A percentile compares a stretch with the other conserved stretches of the same genome.
Evolutionary conservation across 2,329 filamentous ascomycete species (phyloP).

Genomic region (Penicillium olsonii): DNA sequence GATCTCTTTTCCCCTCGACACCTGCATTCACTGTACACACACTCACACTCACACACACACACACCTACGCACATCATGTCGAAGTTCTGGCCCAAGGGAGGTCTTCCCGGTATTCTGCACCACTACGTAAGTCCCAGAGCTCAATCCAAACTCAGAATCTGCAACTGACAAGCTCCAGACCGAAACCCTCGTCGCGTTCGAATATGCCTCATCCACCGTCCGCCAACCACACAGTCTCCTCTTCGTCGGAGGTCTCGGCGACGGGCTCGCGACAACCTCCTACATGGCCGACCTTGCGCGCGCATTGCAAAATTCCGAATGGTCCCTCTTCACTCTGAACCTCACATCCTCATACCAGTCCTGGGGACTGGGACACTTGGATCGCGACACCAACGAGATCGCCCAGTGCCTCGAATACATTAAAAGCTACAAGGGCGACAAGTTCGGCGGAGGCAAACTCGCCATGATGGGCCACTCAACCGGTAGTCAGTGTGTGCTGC

Average conservation of each 20-base stretch:
- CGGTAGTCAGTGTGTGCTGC: constrained; percentile 68
- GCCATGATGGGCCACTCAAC: constrained; percentile 70
- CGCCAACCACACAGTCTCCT: constrained; percentile 52
- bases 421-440: constrained; percentile 35
- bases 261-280: constrained; percentile 57
- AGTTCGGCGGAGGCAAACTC: constrained; percentile 48
- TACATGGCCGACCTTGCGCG: constrained; percentile 55
- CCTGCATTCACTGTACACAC: not conserved
- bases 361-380: constrained; percentile 57
- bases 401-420: constrained; percentile 55
- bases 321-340: constrained; percentile 56
- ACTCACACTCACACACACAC: not conserved
- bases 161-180: constrained; percentile 24
- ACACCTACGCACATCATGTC: constrained; percentile 26
- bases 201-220: constrained; percentile 34
- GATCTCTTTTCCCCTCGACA: not conserved
- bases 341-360: constrained; percentile 55
- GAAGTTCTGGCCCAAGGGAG: constrained; percentile 40
- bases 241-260: constrained; percentile 61
- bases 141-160: not conserved
- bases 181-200: constrained; percentile 43
- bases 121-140: constrained; percentile 34
- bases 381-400: constrained; percentile 57
- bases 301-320: constrained; percentile 50
- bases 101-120: constrained; percentile 38